phyloP scores from a whole-genome alignment of 306 rosid genomes.

The Quercus ilex region DNA sequence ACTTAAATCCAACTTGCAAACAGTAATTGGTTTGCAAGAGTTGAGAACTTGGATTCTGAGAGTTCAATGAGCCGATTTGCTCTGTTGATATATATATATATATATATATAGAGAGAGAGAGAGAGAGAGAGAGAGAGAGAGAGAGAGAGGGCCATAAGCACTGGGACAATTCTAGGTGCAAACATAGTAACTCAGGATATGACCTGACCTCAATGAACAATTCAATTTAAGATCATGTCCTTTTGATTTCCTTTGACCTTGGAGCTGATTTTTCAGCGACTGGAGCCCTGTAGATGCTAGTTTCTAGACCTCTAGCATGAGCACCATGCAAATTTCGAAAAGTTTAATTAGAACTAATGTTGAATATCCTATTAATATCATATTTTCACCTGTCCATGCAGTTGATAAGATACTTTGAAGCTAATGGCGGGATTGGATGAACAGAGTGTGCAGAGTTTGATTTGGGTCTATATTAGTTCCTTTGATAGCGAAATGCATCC shows the following conservation, averaged over 20 bases:
- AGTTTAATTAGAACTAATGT: neutral
- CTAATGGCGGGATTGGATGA: neutral
- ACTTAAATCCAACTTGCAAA: neutral
- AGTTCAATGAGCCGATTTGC: neutral
- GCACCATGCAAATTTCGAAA: neutral
- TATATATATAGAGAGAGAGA: too few relatives aligned
- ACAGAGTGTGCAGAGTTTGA: too few relatives aligned
- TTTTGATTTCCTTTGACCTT: too few relatives aligned
- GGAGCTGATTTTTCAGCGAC: neutral
- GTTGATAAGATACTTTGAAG: too few relatives aligned
- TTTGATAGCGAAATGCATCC: too few relatives aligned
- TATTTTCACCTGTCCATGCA: neutral
- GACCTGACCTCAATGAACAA: too few relatives aligned
- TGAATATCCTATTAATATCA: neutral
- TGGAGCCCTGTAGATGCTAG: neutral
- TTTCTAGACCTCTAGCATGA: neutral
- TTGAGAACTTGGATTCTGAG: constrained; percentile 13
- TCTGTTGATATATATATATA: neutral
- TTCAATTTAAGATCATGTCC: too few relatives aligned
- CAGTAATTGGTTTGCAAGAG: neutral
- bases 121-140: too few relatives aligned
- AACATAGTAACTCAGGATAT: too few relatives aligned
- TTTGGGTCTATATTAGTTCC: too few relatives aligned
- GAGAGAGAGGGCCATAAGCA: too few relatives aligned
- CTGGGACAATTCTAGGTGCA: too few relatives aligned